phyloP scores from a whole-genome alignment of 306 rosid species.

The Fagus crenata region DNA sequence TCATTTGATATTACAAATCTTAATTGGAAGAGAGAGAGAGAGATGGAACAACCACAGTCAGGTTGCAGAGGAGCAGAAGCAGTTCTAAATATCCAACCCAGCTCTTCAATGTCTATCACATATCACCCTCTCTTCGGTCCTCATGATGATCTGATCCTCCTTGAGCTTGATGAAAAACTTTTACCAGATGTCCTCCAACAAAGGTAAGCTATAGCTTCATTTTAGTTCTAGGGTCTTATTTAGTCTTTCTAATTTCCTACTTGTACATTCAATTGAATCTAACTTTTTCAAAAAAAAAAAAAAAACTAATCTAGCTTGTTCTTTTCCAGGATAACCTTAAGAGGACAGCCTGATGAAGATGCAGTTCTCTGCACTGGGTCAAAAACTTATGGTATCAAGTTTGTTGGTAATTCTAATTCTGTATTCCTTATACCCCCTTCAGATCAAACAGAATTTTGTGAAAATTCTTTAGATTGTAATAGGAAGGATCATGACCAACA shows the following conservation, averaged over 20 bases:
- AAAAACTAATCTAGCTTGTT: background rate
- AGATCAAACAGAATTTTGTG: slow-evolving; percentile 41
- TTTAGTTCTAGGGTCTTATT: slow-evolving; percentile 1
- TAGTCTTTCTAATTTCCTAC: slow-evolving; percentile 1
- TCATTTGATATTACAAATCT: background rate
- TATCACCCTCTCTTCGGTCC: slow-evolving; percentile 70
- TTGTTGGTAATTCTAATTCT: slow-evolving; percentile 87
- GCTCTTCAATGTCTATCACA: slow-evolving; percentile 54
- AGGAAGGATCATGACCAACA: slow-evolving; percentile 34
- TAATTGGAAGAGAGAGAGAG: slow-evolving; percentile 6
- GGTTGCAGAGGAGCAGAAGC: slow-evolving; percentile 53
- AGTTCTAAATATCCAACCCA: slow-evolving; percentile 51
- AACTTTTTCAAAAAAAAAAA: too few relatives aligned
- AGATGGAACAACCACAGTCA: slow-evolving; percentile 45
- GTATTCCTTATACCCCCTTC: slow-evolving; percentile 76
- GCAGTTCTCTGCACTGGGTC: slow-evolving; percentile 80
- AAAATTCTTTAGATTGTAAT: slow-evolving; percentile 35
- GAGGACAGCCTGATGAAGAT: slow-evolving; percentile 93
- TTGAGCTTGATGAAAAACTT: slow-evolving; percentile 60
- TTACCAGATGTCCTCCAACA: slow-evolving; percentile 52
- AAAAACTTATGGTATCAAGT: slow-evolving; percentile 79
- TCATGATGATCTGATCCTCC: slow-evolving; percentile 56
- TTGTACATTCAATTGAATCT: background rate
- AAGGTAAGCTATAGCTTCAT: slow-evolving; percentile 40
- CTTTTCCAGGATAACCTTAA: slow-evolving; percentile 55